A percentile compares a stretch with the other conserved stretches of the same genome.
phyloP scores from a whole-genome alignment of 2,329 filamentous ascomycete genomes.

The Colletotrichum simmondsii region DNA sequence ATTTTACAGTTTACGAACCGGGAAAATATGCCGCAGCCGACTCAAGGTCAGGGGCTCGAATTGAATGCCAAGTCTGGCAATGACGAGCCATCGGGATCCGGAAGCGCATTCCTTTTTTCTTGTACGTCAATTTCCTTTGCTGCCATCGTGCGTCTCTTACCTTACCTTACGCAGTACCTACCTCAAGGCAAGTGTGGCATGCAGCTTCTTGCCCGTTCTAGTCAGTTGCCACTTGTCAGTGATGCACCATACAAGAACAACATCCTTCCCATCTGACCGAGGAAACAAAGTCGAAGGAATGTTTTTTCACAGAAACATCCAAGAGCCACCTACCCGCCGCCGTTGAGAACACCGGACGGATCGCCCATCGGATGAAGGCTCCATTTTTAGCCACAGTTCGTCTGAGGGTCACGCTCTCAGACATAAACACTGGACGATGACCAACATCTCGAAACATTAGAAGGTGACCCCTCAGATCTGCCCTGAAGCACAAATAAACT shows the following conservation, averaged over 20 bases:
- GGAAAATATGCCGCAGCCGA: conserved; percentile 23
- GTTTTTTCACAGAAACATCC: not conserved
- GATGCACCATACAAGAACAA: not conserved
- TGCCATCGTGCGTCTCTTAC: not conserved
- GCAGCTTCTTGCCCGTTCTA: conserved; percentile 8
- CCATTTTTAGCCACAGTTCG: conserved; percentile 5
- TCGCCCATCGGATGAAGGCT: conserved; percentile 4
- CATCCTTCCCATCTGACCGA: not conserved
- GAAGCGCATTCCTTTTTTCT: not conserved
- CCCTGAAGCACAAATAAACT: conserved; percentile 7
- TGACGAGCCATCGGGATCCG: not conserved
- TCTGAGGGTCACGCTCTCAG: conserved; percentile 6
- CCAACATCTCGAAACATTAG: conserved; percentile 14
- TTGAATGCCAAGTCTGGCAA: not conserved
- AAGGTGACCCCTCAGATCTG: conserved; percentile 7
- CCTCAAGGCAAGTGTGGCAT: too few relatives aligned
- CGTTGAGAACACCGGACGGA: not conserved
- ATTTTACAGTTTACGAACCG: not conserved
- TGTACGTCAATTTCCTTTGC: conserved; percentile 8
- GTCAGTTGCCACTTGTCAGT: not conserved
- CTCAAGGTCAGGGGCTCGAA: conserved; percentile 6
- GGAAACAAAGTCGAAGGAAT: not conserved
- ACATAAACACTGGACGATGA: conserved; percentile 10
- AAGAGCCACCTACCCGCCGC: conserved; percentile 3
- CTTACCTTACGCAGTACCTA: not conserved